A percentile compares a stretch with the other conserved stretches of the same genome.
Conservation (phyloP, 306 rosid species). For the Fragaria ananassa region DNA sequence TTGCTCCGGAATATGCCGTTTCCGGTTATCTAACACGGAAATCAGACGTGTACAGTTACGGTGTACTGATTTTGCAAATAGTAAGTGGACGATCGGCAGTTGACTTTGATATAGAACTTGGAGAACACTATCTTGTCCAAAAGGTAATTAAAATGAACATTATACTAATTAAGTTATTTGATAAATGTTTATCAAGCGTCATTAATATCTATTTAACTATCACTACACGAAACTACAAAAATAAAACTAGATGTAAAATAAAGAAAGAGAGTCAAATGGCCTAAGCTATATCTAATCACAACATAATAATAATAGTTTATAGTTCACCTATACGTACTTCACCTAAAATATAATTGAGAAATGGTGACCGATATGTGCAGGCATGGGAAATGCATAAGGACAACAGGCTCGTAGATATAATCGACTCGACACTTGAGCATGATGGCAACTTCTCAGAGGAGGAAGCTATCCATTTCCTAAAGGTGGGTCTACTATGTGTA, state of each 20-base stretch:
- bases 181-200: no score
- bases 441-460: constrained; percentile 17
- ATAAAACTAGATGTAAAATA: neutral
- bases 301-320: no score
- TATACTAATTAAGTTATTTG: neutral
- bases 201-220: neutral
- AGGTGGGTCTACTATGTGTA: constrained; percentile 31
- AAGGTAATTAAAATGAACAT: constrained; percentile 12
- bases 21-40: constrained; percentile 26
- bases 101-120: constrained; percentile 29
- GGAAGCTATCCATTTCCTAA: constrained; percentile 27
- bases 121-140: constrained; percentile 30
- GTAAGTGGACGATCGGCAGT: constrained; percentile 19
- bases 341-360: neutral
- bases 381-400: constrained; percentile 34
- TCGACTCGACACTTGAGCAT: constrained; percentile 13
- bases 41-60: constrained; percentile 31
- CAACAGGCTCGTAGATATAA: constrained; percentile 24
- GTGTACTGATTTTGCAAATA: constrained; percentile 27
- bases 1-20: constrained; percentile 32
- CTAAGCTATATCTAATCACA: no score
- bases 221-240: neutral
- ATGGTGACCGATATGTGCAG: constrained; percentile 8
- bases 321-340: neutral
- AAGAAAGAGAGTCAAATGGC: neutral